Conservation (phyloP, 2,329 filamentous ascomycete species). For the Aspergillus texensis region DNA sequence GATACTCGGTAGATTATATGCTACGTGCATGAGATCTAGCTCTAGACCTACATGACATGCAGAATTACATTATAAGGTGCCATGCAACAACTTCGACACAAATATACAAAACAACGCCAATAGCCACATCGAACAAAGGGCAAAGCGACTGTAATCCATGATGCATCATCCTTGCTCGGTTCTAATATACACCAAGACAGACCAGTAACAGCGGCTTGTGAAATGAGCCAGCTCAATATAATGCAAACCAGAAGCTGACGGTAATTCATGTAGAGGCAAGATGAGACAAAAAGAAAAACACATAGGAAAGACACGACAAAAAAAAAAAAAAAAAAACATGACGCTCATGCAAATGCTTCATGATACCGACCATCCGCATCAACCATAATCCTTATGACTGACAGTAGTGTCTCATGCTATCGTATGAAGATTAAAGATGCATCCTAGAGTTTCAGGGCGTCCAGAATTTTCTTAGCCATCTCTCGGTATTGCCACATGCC, state of each 20-base stretch:
- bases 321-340: conserved; percentile 21
- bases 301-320: conserved; percentile 21
- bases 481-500: conserved; percentile 99
- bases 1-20: background rate
- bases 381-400: conserved; percentile 15
- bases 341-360: conserved; percentile 33
- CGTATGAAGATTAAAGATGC: conserved; percentile 10
- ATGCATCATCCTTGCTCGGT: conserved; percentile 19
- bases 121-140: conserved; percentile 11
- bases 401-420: conserved; percentile 18
- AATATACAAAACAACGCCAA: conserved; percentile 19
- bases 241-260: conserved; percentile 24
- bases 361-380: conserved; percentile 23
- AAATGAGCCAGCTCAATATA: conserved; percentile 25
- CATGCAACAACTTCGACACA: conserved; percentile 4
- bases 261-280: conserved; percentile 16
- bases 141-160: conserved; percentile 13
- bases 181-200: conserved; percentile 36
- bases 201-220: conserved; percentile 16
- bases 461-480: conserved; percentile 94
- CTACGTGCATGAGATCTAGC: background rate
- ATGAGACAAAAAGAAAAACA: conserved; percentile 9
- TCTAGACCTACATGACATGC: background rate
- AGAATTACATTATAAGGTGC: conserved; percentile 1
- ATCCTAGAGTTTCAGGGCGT: conserved; percentile 74